phyloP scores from a whole-genome alignment of 83 land plant genomes.

The Thuja plicata region DNA sequence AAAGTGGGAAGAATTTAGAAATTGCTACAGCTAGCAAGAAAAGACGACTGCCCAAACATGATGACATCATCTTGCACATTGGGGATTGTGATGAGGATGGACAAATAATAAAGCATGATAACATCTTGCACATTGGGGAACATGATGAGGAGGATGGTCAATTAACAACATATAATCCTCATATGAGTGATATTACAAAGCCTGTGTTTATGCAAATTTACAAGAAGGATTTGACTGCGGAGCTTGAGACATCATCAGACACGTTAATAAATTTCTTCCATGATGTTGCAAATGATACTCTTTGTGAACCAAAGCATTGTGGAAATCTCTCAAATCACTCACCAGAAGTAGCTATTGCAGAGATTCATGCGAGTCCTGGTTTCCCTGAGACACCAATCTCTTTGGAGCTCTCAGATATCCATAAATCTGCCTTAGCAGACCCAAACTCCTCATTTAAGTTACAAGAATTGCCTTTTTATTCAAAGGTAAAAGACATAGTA shows the following conservation, averaged over 20 bases:
- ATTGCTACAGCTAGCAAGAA: conserved; percentile 49
- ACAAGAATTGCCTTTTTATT: conserved; percentile 10
- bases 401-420: conserved; percentile 45
- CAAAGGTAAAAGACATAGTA: conserved; percentile 16
- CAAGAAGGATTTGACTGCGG: conserved; percentile 38
- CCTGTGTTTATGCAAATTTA: conserved; percentile 29
- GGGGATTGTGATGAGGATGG: conserved; percentile 29
- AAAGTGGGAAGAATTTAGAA: conserved; percentile 4
- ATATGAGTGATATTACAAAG: conserved; percentile 26
- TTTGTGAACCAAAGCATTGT: conserved; percentile 48
- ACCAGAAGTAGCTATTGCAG: conserved; percentile 23
- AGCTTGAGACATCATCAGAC: conserved; percentile 25
- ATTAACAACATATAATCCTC: neutral
- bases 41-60: conserved; percentile 47
- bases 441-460: conserved; percentile 19
- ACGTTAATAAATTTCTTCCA: conserved; percentile 11
- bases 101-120: conserved; percentile 24
- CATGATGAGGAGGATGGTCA: conserved; percentile 28
- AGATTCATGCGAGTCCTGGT: conserved; percentile 17
- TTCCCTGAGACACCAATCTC: conserved; percentile 22
- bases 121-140: conserved; percentile 19
- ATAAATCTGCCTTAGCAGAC: conserved; percentile 36
- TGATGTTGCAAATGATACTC: conserved; percentile 35
- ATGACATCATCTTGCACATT: conserved; percentile 17
- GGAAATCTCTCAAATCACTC: conserved; percentile 20